Base-by-base conservation (phyloP, 768 basidiomycete species). In the Tulasnella sp. region DNA sequence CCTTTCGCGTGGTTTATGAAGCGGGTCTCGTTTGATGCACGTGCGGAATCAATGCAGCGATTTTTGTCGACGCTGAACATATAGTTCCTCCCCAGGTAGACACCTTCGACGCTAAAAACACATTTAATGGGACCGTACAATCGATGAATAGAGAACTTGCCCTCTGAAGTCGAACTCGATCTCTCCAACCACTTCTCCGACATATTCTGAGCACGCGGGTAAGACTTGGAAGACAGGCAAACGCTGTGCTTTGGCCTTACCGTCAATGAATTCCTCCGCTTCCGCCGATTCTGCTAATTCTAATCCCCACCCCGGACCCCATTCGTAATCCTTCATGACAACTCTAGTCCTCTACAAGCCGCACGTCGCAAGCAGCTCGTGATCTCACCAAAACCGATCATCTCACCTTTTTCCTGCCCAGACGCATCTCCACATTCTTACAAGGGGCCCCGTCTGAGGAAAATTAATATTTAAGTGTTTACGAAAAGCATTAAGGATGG, bases 1-100 rank as follows among this genome's bases (percentile, higher is more conserved):
- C 71, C 69, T 32, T 10, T 80, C 29, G 85, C 84, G 77, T 93
- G 92, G 81, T 94, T 91, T 75, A 93, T 89, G 80, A 89, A 93
- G 18, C 91, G 86, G n/a, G 91, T 85, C 55, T 86, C 85, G 78
- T 93, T 93, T 5, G 91, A 92, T 0, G 84, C 87, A 46, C 84
- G 85, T 23, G 86, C 83, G 40, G 88, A 85, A 81, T 93, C 92
- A n/a, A 92, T 81, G 10, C 86, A 84, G 39, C 87, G 81, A 0
- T 83, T 82, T 0, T 82, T 61, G 80, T 90, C 88, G 73, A 93
- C 82, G 26, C 84, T 84, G 78, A 91, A 93, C 11, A 90, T 85
- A 79, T 94, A 94, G 78, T 87, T 90, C 55, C 91, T 87, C 5
- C 85, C 82, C 48, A 87, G 85, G 78, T 91, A 88, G 18, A 26